Conservation (phyloP, 2,329 filamentous ascomycete species). For the Myriosclerotinia scirpicola region DNA sequence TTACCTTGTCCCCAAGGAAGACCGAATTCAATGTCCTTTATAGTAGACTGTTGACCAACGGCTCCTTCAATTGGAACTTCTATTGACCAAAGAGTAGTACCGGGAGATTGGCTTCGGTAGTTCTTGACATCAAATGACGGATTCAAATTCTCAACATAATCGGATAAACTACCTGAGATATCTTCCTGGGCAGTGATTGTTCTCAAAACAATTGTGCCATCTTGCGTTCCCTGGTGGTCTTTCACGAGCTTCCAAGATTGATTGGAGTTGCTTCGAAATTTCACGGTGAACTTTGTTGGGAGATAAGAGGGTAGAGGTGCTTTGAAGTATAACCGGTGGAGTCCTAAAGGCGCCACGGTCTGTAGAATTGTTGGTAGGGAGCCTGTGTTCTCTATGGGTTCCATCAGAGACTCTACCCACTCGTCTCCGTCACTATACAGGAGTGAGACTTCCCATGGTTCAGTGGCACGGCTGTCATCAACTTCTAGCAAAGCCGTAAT, state of each 20-base stretch:
- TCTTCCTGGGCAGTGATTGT: slow-evolving; percentile 35
- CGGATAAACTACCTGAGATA: slow-evolving; percentile 37
- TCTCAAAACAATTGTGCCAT: slow-evolving; percentile 62
- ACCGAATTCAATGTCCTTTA: slow-evolving; percentile 44
- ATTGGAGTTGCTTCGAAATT: slow-evolving; percentile 56
- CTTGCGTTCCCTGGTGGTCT: slow-evolving; percentile 60
- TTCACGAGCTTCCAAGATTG: slow-evolving; percentile 70
- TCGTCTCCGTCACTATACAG: slow-evolving; percentile 65
- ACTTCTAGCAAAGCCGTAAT: slow-evolving; percentile 73
- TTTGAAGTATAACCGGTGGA: slow-evolving; percentile 54
- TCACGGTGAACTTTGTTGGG: slow-evolving; percentile 66
- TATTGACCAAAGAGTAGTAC: slow-evolving; percentile 71
- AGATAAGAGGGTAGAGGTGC: slow-evolving; percentile 50
- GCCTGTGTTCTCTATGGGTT: slow-evolving; percentile 32
- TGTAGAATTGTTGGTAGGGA: slow-evolving; percentile 54
- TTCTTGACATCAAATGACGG: slow-evolving; percentile 54
- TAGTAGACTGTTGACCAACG: slow-evolving; percentile 56
- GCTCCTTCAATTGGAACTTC: slow-evolving; percentile 56
- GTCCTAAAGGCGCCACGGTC: slow-evolving; percentile 36
- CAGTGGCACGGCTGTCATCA: slow-evolving; percentile 52
- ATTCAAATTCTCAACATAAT: slow-evolving; percentile 59
- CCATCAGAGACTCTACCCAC: slow-evolving; percentile 54
- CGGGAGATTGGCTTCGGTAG: slow-evolving; percentile 63
- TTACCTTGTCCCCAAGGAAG: slow-evolving; percentile 40
- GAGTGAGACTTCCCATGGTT: slow-evolving; percentile 69